Evolutionary conservation across 2,329 filamentous ascomycete genomes (phyloP).

Genomic region (Colletotrichum gigasporum): DNA sequence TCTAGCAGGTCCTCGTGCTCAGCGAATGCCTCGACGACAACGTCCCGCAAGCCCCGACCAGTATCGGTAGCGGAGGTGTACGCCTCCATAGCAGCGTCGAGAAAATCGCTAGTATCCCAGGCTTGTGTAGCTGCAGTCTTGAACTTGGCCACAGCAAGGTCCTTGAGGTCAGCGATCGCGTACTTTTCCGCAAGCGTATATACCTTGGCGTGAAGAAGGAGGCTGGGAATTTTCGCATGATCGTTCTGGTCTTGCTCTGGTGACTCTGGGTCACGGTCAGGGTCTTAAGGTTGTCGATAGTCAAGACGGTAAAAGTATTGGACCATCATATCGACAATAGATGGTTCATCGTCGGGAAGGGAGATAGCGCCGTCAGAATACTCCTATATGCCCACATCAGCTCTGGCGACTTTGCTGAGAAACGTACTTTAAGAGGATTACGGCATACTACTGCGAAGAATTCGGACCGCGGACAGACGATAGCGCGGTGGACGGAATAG

Average conservation of each 20-base stretch:
- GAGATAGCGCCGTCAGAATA: neutral
- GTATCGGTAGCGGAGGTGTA: neutral
- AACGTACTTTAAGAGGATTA: neutral
- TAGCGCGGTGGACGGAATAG: neutral
- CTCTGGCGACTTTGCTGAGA: neutral
- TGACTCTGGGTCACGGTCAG: neutral
- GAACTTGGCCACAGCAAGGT: neutral
- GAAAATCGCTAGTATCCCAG: neutral
- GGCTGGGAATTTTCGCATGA: neutral
- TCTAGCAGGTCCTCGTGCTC: neutral
- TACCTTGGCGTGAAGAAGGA: no score
- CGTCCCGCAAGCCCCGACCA: neutral
- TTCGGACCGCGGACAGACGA: neutral
- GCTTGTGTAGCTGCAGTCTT: neutral
- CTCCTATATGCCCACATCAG: neutral
- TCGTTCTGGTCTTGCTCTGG: neutral
- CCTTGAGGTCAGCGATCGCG: no score
- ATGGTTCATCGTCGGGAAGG: neutral
- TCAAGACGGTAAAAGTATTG: neutral
- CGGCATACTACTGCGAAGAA: neutral
- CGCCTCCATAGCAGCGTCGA: neutral
- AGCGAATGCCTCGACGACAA: neutral
- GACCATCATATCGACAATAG: neutral
- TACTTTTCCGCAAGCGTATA: no score
- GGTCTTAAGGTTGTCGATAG: neutral